Conservation (phyloP, 768 basidiomycete species). For the Termitomyces sp. region DNA sequence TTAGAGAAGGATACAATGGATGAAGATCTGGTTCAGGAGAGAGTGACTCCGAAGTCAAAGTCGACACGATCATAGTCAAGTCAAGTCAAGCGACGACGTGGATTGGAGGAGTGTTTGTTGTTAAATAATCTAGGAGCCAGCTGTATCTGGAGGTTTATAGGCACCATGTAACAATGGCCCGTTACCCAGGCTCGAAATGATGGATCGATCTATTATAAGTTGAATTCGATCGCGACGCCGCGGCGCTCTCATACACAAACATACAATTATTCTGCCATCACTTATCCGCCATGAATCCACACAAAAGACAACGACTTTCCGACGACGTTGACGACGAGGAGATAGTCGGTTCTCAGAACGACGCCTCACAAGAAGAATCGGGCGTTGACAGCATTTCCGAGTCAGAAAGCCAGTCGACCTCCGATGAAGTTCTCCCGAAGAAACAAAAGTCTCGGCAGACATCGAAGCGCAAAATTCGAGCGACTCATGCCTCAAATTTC, state of each 20-base stretch:
- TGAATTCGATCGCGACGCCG: conserved; percentile 4
- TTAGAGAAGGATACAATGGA: conserved; percentile 71
- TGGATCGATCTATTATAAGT: not conserved
- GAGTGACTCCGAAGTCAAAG: conserved; percentile 37
- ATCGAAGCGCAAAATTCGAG: conserved; percentile 78
- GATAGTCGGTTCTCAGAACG: conserved; percentile 17
- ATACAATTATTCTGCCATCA: conserved; percentile 2
- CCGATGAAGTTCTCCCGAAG: conserved; percentile 59
- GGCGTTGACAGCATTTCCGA: conserved; percentile 6
- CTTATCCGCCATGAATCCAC: conserved; percentile 40
- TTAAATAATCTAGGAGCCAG: not conserved
- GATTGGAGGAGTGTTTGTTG: not conserved
- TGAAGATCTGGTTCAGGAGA: conserved; percentile 78
- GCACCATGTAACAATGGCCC: conserved; percentile 12
- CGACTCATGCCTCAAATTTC: conserved; percentile 72
- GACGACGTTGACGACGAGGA: conserved; percentile 23
- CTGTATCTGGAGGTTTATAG: not conserved
- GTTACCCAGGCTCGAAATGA: not conserved
- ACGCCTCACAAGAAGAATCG: conserved; percentile 20
- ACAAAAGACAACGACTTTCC: conserved; percentile 52
- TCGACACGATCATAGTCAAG: conserved; percentile 3
- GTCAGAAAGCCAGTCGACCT: conserved; percentile 38
- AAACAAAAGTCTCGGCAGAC: conserved; percentile 74
- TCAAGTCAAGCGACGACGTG: not conserved
- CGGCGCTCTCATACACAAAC: not conserved